Evolutionary conservation across 306 rosid genomes (phyloP), one percentile per base, ranked within the genome.

Genomic region (Purshia tridentata): DNA sequence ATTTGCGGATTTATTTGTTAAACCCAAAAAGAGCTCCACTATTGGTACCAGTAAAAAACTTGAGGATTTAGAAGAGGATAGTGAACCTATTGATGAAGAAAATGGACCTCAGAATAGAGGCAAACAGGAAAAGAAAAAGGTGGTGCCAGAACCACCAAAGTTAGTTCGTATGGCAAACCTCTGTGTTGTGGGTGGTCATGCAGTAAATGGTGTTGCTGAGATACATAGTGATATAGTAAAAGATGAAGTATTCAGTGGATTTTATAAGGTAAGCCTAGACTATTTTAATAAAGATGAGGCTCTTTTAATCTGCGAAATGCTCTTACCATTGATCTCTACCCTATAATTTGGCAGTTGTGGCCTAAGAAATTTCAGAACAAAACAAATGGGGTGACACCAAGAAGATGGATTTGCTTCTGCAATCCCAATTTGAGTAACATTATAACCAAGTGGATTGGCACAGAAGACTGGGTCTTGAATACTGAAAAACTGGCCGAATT

Each of bases 131-230:
- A 60, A 82, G 81, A 78, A 80, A 73, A 79, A 85, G 74, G 78
- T 72, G 77, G 66, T 73, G 57, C 93, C 90, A 16, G 90, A 83
- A 84, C 98, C 86, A 48, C 96, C 96, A 18, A 94, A 94, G 86
- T 55, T 85, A 84, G 97, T 94, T 71, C 97, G 88, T 15, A 94
- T 94, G 99, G 99, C 99, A 70, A 94, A 94, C 82, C 96, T 94
- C 55, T 88, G 86, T 85, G 96, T 91, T 75, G 99, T 84, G 70
- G 96, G 97, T 73, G 99, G 99, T 83, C 96, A 91, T 88, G 95
- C 95, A 60, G 99, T 94, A 73, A 94, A 94, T 67, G 99, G 99
- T 69, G 99, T 94, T 78, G 99, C 99, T 16, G 97, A 86, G 90
- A 94, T 94, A 81, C 99, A 94, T 66, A 94, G 95, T 81, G 88